Evolutionary conservation across 2,329 filamentous ascomycete genomes (phyloP).

Genomic region (Didymella exigua): DNA sequence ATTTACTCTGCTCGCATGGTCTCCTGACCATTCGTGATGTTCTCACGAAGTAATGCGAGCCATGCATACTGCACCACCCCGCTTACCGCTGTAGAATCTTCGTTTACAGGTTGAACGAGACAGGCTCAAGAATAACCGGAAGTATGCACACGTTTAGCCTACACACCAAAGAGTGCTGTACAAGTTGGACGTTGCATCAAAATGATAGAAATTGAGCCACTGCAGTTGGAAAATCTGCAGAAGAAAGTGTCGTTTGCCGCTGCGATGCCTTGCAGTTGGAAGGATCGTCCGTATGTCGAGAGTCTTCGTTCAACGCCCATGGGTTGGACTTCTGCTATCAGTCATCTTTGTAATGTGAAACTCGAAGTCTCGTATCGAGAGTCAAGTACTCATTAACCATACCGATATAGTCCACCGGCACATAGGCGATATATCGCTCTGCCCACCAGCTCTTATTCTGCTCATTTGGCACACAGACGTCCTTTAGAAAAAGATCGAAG

Average conservation of each 20-base stretch:
- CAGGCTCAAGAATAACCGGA: not conserved
- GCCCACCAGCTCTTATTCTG: constrained; percentile 32
- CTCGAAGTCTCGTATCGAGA: not conserved
- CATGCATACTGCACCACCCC: constrained; percentile 18
- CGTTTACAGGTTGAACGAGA: constrained; percentile 1
- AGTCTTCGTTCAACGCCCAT: too few relatives aligned
- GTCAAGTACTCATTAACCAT: constrained; percentile 32
- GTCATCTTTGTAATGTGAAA: not conserved
- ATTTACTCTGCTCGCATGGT: constrained; percentile 17
- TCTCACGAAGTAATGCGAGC: constrained; percentile 3
- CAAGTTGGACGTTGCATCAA: not conserved
- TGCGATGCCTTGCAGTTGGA: not conserved
- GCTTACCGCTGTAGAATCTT: constrained; percentile 18
- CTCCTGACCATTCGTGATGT: constrained; percentile 5
- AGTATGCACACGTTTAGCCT: not conserved
- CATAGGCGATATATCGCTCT: constrained; percentile 33
- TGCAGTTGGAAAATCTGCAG: not conserved
- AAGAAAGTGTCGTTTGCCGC: not conserved
- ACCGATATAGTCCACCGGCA: constrained; percentile 32
- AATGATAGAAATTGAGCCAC: not conserved
- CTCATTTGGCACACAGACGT: constrained; percentile 29
- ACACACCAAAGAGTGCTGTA: not conserved
- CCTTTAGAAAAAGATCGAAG: constrained; percentile 35
- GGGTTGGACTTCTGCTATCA: not conserved
- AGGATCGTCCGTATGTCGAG: too few relatives aligned